phyloP scores from a whole-genome alignment of 805 yeast species.

The Yamadazyma philogaea region DNA sequence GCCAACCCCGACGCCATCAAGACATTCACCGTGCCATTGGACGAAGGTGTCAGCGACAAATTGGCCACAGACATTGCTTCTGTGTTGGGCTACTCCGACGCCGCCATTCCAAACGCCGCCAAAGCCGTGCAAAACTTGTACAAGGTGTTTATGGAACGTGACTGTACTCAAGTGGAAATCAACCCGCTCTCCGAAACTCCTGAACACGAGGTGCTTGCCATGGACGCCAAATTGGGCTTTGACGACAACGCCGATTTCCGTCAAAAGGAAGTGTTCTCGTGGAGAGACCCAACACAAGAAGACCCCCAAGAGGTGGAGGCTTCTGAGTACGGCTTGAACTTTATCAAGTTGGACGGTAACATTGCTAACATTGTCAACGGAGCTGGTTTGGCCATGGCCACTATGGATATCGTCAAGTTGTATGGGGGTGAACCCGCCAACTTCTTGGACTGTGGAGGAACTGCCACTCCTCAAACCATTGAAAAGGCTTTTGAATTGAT shows the following conservation, averaged over 20 bases:
- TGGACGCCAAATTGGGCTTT: constrained; percentile 98
- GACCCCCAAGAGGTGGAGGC: constrained; percentile 95
- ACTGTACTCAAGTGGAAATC: constrained; percentile 97
- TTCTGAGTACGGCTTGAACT: constrained; percentile 83
- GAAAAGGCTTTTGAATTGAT: constrained; percentile 95
- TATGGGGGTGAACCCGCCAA: constrained; percentile 99
- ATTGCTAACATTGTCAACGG: constrained; percentile 99
- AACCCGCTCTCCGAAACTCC: constrained; percentile 94
- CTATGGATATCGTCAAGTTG: constrained; percentile 98
- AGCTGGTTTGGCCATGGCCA: constrained; percentile 99
- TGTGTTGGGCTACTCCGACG: constrained; percentile 74
- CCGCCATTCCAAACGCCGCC: constrained; percentile 83
- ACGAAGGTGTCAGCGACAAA: constrained; percentile 74
- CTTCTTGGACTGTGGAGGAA: constrained; percentile 99
- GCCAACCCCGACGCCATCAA: constrained; percentile 88
- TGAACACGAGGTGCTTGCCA: constrained; percentile 87
- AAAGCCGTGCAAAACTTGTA: constrained; percentile 81
- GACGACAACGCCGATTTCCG: constrained; percentile 96
- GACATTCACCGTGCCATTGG: constrained; percentile 75
- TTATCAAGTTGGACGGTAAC: constrained; percentile 96
- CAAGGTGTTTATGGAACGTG: constrained; percentile 85
- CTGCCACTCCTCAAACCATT: constrained; percentile 98
- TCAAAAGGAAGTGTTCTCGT: constrained; percentile 88
- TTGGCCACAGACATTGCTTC: constrained; percentile 75
- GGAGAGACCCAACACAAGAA: constrained; percentile 98